These are phyloP conservation scores for Pichia cactophila DNA, from an alignment of 1,139 yeast species.

Conservation along the genomic window DNA sequence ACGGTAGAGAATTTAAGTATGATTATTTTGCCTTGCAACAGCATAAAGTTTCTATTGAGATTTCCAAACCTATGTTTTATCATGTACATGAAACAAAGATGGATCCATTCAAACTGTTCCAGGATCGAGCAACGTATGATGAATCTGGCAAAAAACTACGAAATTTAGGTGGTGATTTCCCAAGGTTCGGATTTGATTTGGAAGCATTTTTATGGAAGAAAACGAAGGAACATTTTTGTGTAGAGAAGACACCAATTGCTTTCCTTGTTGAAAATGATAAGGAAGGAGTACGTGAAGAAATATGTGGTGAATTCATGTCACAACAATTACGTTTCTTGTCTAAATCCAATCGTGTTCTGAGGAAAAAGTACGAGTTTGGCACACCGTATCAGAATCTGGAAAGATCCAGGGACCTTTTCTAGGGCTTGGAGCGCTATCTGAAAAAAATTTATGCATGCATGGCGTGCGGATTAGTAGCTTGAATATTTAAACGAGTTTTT, in stretches of 20 bases:
- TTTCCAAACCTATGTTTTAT: conserved; percentile 29
- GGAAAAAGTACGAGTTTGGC: not conserved
- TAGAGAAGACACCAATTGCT: conserved; percentile 16
- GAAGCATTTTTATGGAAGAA: conserved; percentile 24
- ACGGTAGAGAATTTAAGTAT: conserved; percentile 15
- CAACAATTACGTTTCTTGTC: conserved; percentile 20
- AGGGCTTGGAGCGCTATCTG: not conserved
- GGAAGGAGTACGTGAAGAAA: conserved; percentile 9
- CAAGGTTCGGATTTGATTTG: conserved; percentile 21
- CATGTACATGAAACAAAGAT: conserved; percentile 38
- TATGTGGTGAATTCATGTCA: conserved; percentile 21
- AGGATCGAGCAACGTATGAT: conserved; percentile 18
- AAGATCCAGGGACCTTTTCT: not conserved
- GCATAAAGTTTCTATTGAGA: conserved; percentile 17
- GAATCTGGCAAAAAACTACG: conserved; percentile 21
- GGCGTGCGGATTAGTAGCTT: no score
- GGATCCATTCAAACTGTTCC: conserved; percentile 24
- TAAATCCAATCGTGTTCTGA: not conserved
- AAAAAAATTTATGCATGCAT: not conserved
- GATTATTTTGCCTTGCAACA: conserved; percentile 19
- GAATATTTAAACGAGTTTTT: no score
- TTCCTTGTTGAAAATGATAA: conserved; percentile 12
- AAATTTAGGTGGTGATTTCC: conserved; percentile 24
- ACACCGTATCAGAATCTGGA: not conserved
- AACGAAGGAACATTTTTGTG: conserved; percentile 24